A percentile compares a stretch with the other conserved stretches of the same genome.
Evolutionary conservation across 148 eudicot genomes (phyloP).

Genomic region (Persicaria tinctoria): DNA sequence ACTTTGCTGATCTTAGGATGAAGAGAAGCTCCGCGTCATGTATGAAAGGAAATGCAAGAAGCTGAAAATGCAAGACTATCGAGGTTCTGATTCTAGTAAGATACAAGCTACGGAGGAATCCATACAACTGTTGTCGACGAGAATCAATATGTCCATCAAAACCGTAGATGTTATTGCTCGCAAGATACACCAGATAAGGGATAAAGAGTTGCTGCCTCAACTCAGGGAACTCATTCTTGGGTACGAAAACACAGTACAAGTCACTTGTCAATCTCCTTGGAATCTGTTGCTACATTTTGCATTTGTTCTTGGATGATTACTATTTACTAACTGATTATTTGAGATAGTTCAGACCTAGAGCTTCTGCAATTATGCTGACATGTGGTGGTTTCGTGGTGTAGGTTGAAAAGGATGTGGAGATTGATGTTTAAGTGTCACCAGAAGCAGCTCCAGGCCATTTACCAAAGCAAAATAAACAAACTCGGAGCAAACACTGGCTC

Average conservation of each 20-base stretch:
- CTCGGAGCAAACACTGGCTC: slow-evolving; percentile 48
- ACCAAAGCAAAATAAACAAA: slow-evolving; percentile 63
- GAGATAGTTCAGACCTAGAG: not conserved
- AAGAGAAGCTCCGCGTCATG: slow-evolving; percentile 62
- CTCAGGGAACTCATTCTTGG: slow-evolving; percentile 66
- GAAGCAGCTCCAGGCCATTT: slow-evolving; percentile 78
- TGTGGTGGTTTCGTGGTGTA: slow-evolving; percentile 17
- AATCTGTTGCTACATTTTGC: not conserved
- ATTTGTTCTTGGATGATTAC: not conserved
- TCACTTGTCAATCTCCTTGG: not conserved
- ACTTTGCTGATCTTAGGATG: slow-evolving; percentile 63
- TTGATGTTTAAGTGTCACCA: slow-evolving; percentile 77
- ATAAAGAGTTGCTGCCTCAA: slow-evolving; percentile 82
- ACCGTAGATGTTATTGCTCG: slow-evolving; percentile 67
- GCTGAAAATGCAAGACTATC: slow-evolving; percentile 53
- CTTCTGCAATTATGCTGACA: not conserved
- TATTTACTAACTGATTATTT: not conserved
- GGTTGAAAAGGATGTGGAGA: slow-evolving; percentile 87
- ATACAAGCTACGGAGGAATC: slow-evolving; percentile 62
- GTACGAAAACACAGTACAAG: slow-evolving; percentile 28
- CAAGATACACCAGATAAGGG: slow-evolving; percentile 84
- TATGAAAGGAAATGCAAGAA: slow-evolving; percentile 82
- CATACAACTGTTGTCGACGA: slow-evolving; percentile 57
- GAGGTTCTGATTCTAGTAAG: slow-evolving; percentile 74
- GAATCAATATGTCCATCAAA: slow-evolving; percentile 63